Base-by-base conservation (phyloP, 768 basidiomycete species). In the Tubosaeta sp. region DNA sequence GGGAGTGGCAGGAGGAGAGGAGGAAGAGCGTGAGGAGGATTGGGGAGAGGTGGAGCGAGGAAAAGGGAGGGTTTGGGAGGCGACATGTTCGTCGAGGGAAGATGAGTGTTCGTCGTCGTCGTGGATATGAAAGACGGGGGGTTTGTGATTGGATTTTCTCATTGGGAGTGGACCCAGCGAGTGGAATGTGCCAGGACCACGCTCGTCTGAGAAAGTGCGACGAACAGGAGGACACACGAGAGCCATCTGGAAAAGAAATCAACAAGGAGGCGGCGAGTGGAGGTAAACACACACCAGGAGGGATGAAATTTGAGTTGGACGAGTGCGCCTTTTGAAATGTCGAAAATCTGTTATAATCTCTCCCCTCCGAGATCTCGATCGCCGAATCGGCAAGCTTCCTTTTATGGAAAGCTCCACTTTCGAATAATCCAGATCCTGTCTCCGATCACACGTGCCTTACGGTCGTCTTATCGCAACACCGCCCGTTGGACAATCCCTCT, bases 121-220 rank as follows among this genome's bases (percentile, higher is more conserved):
- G 32, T 62, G 58, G 24, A 70, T 38, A 24, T 62, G 45, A 38
- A 59, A 62, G n/a, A 59, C 48, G 48, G 55, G 50, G 0, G 16
- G 22, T 52, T 59, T 64, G 6, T 40, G 59, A 21, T 45, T 40
- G 18, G 43, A 43, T 14, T 65, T 59, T 56, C 75, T 69, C 25
- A 70, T 71, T 42, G 81, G 82, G 31, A 82, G 74, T 16, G 59
- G 44, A 24, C 73, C 72, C 40, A 83, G 69, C 11, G 76, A 65
- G 16, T 70, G 69, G 49, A 82, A 81, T 19, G 81, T 73, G 52
- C 80, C 80, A 19, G 70, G 63, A 35, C 74, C 73, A 45, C 60
- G 62, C 49, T 74, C 71, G 24, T 74, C 70, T 36, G 73, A 68
- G 59, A 75, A 75, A 6, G 68, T 51, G 21, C 61, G 64, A 42